Evolutionary conservation across 768 basidiomycete genomes (phyloP).

Genomic region (Amanita pallidorosea): DNA sequence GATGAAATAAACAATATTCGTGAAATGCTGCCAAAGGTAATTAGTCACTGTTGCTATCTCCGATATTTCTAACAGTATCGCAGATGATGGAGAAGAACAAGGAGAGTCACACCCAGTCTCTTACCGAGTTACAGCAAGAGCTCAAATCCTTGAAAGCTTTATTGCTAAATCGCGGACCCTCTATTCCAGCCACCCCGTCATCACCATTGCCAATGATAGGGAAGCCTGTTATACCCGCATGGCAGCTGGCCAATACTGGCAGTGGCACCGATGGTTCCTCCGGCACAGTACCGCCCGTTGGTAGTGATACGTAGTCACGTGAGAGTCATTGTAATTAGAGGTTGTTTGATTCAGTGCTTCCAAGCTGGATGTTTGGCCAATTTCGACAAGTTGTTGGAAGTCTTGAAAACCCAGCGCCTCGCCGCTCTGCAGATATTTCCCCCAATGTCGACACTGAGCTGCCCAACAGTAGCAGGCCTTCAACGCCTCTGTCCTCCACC

Average conservation of each 20-base stretch:
- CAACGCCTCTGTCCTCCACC: slow-evolving; percentile 3
- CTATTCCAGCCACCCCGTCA: slow-evolving; percentile 33
- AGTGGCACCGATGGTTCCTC: slow-evolving; percentile 13
- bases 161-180: slow-evolving; percentile 61
- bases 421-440: slow-evolving; percentile 18
- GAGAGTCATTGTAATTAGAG: not conserved
- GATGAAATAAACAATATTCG: slow-evolving; percentile 85
- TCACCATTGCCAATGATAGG: slow-evolving; percentile 44
- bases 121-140: slow-evolving; percentile 85
- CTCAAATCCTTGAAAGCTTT: slow-evolving; percentile 90
- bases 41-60: slow-evolving; percentile 9
- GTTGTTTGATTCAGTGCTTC: too few species aligned
- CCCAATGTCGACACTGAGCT: slow-evolving; percentile 13
- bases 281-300: not conserved
- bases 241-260: slow-evolving; percentile 63
- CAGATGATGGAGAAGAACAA: slow-evolving; percentile 96
- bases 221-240: slow-evolving; percentile 75
- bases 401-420: slow-evolving; percentile 41
- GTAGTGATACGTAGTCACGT: not conserved
- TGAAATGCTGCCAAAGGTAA: slow-evolving; percentile 89
- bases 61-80: slow-evolving; percentile 3
- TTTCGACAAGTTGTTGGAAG: slow-evolving; percentile 66
- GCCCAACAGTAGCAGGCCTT: slow-evolving; percentile 9
- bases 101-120: slow-evolving; percentile 70
- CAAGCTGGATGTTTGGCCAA: slow-evolving; percentile 55